Evolutionary conservation across 2,329 filamentous ascomycete species (phyloP).

Genomic region (Fusarium sarcochroum): DNA sequence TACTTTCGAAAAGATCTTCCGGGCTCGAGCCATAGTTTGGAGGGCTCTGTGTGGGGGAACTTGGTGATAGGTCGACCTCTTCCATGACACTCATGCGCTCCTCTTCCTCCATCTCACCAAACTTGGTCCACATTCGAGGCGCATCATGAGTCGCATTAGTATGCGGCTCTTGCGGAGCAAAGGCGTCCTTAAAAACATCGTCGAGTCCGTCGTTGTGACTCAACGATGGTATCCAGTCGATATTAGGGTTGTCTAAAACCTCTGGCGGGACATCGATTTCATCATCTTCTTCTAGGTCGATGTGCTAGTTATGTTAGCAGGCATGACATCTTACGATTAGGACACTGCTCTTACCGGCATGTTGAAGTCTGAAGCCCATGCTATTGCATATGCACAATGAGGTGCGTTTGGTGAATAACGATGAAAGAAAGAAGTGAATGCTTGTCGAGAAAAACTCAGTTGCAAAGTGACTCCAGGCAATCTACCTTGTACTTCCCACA

Average conservation of each 20-base stretch:
- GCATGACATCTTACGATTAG: neutral
- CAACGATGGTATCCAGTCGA: conserved; percentile 5
- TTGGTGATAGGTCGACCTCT: conserved; percentile 18
- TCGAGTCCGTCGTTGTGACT: conserved; percentile 17
- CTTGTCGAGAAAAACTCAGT: neutral
- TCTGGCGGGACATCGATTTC: conserved; percentile 15
- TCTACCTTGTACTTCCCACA: neutral
- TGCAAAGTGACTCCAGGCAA: neutral
- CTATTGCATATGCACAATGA: conserved; percentile 4
- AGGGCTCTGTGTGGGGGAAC: conserved; percentile 9
- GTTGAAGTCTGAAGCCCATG: conserved; percentile 12
- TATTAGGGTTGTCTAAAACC: conserved; percentile 1
- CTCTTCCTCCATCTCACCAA: conserved; percentile 25
- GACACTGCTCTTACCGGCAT: conserved; percentile 32
- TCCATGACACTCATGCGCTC: conserved; percentile 20
- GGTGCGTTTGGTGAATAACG: neutral
- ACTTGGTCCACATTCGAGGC: conserved; percentile 37
- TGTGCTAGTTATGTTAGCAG: conserved; percentile 16
- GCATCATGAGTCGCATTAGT: conserved; percentile 1
- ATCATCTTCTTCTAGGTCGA: conserved; percentile 21
- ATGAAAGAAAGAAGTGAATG: neutral
- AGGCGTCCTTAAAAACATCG: conserved; percentile 19
- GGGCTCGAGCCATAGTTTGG: conserved; percentile 6
- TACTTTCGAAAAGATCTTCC: conserved; percentile 13
- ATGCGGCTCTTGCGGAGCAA: conserved; percentile 13